phyloP scores from a whole-genome alignment of 306 rosid genomes.

The Myrica gale region DNA sequence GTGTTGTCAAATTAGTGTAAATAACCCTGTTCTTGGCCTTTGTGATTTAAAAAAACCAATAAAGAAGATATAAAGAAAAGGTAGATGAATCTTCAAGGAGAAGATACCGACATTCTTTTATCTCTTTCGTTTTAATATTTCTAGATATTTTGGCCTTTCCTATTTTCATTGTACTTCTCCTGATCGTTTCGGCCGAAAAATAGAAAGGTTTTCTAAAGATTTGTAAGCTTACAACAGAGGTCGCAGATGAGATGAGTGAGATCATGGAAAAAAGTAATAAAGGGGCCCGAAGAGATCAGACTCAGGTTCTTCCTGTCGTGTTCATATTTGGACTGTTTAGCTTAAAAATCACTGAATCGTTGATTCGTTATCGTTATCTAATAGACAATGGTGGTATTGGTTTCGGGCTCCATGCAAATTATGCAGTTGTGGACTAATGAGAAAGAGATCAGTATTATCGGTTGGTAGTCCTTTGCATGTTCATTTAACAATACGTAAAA shows the following conservation, averaged over 20 bases:
- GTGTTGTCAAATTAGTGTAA: slow-evolving; percentile 34
- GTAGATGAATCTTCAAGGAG: slow-evolving; percentile 12
- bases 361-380: too few species aligned
- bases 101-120: not conserved
- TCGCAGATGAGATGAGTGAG: not conserved
- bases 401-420: not conserved
- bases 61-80: not conserved
- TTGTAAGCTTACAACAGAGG: not conserved
- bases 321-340: not conserved
- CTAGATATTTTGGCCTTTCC: too few species aligned
- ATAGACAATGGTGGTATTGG: too few species aligned
- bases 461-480: not conserved
- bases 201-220: not conserved
- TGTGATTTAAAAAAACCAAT: slow-evolving; percentile 6
- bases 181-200: too few species aligned
- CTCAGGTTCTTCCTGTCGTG: slow-evolving; percentile 2
- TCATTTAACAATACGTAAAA: too few species aligned
- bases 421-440: not conserved
- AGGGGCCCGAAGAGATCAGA: not conserved
- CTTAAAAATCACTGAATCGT: not conserved
- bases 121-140: too few species aligned
- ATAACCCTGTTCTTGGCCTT: slow-evolving; percentile 36
- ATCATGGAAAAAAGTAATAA: not conserved
- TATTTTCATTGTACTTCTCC: too few species aligned
- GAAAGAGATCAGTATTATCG: not conserved